Percentiles rank a stretch among this genome's conserved stretches.
These are phyloP conservation scores for Podila horticola DNA, from an alignment of 192 early-diverging fungal species.

Conservation along the genomic window DNA sequence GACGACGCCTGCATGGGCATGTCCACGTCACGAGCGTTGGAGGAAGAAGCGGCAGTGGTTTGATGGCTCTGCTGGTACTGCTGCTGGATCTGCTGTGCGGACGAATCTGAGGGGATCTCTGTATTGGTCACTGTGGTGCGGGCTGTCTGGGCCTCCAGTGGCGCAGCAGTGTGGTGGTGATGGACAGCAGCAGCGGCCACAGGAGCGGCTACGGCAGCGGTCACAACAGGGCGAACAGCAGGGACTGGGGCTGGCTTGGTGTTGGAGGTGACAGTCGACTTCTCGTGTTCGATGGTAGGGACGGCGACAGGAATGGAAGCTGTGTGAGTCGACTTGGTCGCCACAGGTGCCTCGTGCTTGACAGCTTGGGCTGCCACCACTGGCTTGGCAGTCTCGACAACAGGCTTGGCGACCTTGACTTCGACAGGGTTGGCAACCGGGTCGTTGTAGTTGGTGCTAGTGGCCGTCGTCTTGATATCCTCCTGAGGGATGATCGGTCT, in stretches of 20 bases:
- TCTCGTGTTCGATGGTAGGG: not conserved
- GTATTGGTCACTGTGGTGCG: not conserved
- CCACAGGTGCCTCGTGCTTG: not conserved
- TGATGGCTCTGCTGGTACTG: not conserved
- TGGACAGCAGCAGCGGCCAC: not conserved
- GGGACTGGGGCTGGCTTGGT: not conserved
- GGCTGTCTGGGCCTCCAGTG: not conserved
- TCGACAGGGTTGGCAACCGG: not conserved
- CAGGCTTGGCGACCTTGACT: not conserved
- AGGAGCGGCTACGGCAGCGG: not conserved
- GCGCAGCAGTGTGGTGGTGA: not conserved
- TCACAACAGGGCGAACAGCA: not conserved
- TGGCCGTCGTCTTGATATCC: not conserved
- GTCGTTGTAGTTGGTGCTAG: not conserved
- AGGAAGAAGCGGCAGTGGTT: not conserved
- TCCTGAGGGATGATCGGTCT: not conserved
- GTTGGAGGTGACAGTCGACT: not conserved
- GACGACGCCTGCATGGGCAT: not conserved
- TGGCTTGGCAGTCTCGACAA: slow-evolving; percentile 7
- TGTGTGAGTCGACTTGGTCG: not conserved
- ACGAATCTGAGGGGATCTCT: not conserved
- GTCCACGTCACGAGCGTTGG: not conserved
- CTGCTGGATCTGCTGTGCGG: slow-evolving; percentile 1
- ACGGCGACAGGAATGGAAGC: not conserved
- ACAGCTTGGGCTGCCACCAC: not conserved